phyloP scores from a whole-genome alignment of 352 stramenopile genomes.

The Pythium aphanidermatum region DNA sequence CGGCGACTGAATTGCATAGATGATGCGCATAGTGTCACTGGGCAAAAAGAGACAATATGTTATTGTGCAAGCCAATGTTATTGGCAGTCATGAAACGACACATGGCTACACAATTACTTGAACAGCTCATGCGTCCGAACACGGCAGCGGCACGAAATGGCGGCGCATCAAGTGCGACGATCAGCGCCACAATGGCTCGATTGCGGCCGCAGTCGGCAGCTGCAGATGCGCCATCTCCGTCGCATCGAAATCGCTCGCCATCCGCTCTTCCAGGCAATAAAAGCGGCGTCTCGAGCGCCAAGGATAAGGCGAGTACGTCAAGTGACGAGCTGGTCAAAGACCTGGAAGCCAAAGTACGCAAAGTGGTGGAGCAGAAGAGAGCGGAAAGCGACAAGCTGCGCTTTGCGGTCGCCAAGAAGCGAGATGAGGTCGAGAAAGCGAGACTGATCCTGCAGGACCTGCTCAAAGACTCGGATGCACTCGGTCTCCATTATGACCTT shows the following conservation, averaged over 20 bases:
- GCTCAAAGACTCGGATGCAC: constrained; percentile 66
- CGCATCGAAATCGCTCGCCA: neutral
- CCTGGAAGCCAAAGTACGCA: constrained; percentile 67
- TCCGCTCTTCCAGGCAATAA: neutral
- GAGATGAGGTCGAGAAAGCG: constrained; percentile 55
- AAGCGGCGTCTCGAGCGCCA: constrained; percentile 7
- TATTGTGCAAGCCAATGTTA: too few relatives aligned
- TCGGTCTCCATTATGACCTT: constrained; percentile 53
- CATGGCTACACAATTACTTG: constrained; percentile 5
- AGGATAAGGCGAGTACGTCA: constrained; percentile 45
- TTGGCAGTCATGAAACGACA: neutral
- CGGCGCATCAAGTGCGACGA: neutral
- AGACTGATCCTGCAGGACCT: constrained; percentile 66
- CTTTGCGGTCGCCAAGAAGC: constrained; percentile 58
- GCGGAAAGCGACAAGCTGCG: constrained; percentile 65
- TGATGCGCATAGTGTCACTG: too few relatives aligned
- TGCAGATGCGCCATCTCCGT: neutral
- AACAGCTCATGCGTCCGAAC: neutral
- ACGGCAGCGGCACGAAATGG: neutral
- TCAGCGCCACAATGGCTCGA: neutral
- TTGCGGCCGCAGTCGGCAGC: constrained; percentile 16
- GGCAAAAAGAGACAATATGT: too few relatives aligned
- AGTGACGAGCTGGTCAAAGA: constrained; percentile 75
- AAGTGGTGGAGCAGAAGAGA: constrained; percentile 79
- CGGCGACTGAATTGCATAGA: too few relatives aligned